Base-by-base conservation (phyloP, 1,139 yeast species). In the Candida glucosophila region DNA sequence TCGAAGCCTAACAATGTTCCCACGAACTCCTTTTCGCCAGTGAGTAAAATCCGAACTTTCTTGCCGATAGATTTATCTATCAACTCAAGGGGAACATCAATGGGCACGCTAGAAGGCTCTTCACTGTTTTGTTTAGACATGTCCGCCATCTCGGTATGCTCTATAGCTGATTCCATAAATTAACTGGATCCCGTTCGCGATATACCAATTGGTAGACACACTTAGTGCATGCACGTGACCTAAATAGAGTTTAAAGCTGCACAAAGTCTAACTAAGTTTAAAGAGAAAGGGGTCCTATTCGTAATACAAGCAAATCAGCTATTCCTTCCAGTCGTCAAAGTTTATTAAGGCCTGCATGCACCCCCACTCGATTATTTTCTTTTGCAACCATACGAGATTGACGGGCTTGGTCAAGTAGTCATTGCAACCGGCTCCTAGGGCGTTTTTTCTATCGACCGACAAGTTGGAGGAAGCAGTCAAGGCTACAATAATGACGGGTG, bases 391-490 rank as follows among this genome's bases (percentile, higher is more conserved):
- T 21, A 77, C 86, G 43, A 90, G 64, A 43, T 86, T 88, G 9
- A 92, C 98, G 0, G 98, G 98, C 38, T 90, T 90, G n/a, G 97
- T 90, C 41, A 90, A 60, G 52, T 80, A 90, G 52, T 90, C 98
- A 47, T 90, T 90, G 55, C 98, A 90, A 23, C 98, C 98, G 2
- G 97, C 96, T 23, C 93, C 81, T 34, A 90, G 62, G 0, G 98
- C 98, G 43, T 83, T 85, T 37, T 85, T 78, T 47, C 82, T 76
- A 52, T 88, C 97, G 14, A 78, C 77, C n/a, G 80, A 74, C 12
- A 92, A 71, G 33, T 64, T 62, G 12, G 92, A 81, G 8, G 90
- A 77, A 0, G 98, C 98, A 2, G 98, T 90, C 28, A 90, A 59
- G 0, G 98, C 98, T 17, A 90, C 98, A 29, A 90, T 88, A 30